Base-by-base conservation (phyloP, 2,329 filamentous ascomycete species). In the Penicillium frequentans region DNA sequence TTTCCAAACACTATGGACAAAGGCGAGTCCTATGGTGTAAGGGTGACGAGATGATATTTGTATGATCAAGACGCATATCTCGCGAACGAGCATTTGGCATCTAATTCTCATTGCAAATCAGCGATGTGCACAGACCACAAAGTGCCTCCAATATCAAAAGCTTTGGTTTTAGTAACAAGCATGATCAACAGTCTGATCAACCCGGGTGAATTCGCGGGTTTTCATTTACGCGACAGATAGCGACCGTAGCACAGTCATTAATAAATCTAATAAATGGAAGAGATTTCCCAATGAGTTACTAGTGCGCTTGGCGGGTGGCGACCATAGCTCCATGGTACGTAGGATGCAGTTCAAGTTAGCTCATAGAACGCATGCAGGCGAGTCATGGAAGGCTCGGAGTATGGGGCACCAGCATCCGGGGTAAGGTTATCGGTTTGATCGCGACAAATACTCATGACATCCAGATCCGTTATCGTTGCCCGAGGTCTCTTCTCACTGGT, bases 371-470 rank as follows among this genome's bases (percentile, higher is more conserved):
- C 19, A 42, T 42, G 37, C 8, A 21, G 23, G n/a, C 37, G 5
- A 11, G 37, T 3, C 35, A 37, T 37, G 35, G 14, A 47, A 47
- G 24, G 44, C n/a, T 48, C 29, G 16, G 26, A 27, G 11, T 48
- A 33, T 23, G 27, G 45, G 45, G 45, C 45, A 48, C 27, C 45
- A 31, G 21, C 19, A 35, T 49, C 48, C 48, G 31, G 48, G 48
- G 48, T 49, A 49, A 48, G 45, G 33, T 27, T 39, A 42, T 29
- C 27, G 19, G n/a, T 13, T 24, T 29, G 23, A 37, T 33, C 19
- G 29, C 24, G 48, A 52, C 49, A 52, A 52, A 52, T 52, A 52
- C 26, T 24, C 39, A 43, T 52, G 49, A 52, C 49, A 52, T 33
- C 13, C 13, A 24, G 9, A 43, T 44, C 23, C 24, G 37, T 52